Conservation (phyloP, 306 rosid genomes). For the Senna siamea region DNA sequence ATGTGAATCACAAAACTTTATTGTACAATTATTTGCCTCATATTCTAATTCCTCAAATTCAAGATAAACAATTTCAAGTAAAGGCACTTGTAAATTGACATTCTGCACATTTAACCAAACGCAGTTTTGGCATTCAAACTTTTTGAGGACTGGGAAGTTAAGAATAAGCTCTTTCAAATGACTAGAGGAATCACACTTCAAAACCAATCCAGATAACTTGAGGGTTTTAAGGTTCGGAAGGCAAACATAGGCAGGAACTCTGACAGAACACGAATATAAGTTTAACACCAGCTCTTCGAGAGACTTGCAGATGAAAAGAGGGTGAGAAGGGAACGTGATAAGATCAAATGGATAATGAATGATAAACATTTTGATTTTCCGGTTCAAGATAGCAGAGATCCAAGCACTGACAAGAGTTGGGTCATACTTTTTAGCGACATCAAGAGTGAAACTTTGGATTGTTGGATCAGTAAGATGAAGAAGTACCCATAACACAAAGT, state of each 20-base stretch:
- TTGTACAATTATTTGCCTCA: not conserved
- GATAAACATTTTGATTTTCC: not conserved
- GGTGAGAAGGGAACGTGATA: not conserved
- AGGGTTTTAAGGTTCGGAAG: constrained; percentile 10
- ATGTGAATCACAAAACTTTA: not conserved
- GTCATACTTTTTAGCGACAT: not conserved
- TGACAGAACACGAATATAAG: not conserved
- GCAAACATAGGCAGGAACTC: not conserved
- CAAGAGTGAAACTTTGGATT: not conserved
- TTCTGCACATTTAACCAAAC: not conserved
- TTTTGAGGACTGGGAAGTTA: not conserved
- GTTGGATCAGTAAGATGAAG: not conserved
- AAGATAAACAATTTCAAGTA: not conserved
- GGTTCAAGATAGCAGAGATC: not conserved
- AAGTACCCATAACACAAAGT: not conserved
- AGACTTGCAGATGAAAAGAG: not conserved
- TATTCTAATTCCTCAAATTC: too few species aligned
- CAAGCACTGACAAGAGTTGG: not conserved
- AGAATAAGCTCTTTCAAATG: not conserved
- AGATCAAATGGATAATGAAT: not conserved
- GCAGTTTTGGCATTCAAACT: not conserved
- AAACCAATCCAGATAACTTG: not conserved
- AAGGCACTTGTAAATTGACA: not conserved
- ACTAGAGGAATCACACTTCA: not conserved
- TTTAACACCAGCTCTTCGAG: not conserved